Evolutionary conservation across 805 yeast species (phyloP).

Genomic region (Priceomyces castillae): DNA sequence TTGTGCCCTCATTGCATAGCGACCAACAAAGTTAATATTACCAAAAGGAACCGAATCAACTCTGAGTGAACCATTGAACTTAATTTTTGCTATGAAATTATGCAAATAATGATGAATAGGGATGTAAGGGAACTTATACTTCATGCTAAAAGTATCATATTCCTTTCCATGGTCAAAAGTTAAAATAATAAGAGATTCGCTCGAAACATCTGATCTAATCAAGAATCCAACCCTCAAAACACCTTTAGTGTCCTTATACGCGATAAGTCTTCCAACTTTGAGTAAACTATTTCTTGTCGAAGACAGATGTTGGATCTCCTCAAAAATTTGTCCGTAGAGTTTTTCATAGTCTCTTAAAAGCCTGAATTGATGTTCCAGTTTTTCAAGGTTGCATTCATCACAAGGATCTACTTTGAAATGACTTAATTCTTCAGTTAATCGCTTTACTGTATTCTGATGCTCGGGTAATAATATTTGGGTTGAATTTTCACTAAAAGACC

Average conservation of each 20-base stretch:
- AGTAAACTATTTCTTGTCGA: conserved; percentile 45
- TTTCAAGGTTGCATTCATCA: conserved; percentile 35
- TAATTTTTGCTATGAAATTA: conserved; percentile 35
- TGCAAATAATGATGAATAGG: conserved; percentile 32
- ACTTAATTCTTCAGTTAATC: conserved; percentile 47
- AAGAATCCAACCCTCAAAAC: conserved; percentile 52
- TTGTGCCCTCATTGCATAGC: conserved; percentile 30
- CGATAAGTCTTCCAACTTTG: conserved; percentile 54
- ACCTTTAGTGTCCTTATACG: conserved; percentile 50
- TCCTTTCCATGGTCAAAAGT: conserved; percentile 44
- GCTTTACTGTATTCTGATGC: conserved; percentile 64
- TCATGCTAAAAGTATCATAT: conserved; percentile 21
- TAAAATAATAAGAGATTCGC: conserved; percentile 35
- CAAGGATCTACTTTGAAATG: conserved; percentile 34
- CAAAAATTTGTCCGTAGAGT: conserved; percentile 44
- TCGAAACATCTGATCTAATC: conserved; percentile 38
- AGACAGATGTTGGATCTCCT: conserved; percentile 47
- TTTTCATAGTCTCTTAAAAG: conserved; percentile 46
- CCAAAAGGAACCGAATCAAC: conserved; percentile 40
- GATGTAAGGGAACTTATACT: conserved; percentile 34
- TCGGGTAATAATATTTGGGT: conserved; percentile 84
- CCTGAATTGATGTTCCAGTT: conserved; percentile 45
- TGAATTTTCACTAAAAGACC: conserved; percentile 89
- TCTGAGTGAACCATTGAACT: conserved; percentile 30
- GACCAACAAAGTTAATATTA: conserved; percentile 44